Percentiles rank a stretch among this genome's conserved stretches.
Evolutionary conservation across 1,284 basidiomycete genomes (phyloP).

Genomic region (Ustilago esculenta): DNA sequence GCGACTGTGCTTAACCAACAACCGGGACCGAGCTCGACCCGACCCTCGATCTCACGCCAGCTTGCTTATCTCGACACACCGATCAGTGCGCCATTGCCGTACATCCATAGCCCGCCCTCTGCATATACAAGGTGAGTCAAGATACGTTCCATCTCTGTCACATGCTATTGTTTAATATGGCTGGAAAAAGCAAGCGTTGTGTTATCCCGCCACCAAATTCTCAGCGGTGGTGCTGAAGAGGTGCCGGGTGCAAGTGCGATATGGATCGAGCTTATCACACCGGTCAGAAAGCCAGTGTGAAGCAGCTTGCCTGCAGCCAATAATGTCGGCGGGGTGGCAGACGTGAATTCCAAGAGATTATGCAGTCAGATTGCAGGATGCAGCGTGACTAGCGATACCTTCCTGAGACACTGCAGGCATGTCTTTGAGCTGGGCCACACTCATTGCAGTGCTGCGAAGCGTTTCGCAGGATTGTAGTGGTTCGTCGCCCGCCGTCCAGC

Average conservation of each 20-base stretch:
- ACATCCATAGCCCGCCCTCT: neutral
- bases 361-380: neutral
- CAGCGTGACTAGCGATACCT: neutral
- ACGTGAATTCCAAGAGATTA: neutral
- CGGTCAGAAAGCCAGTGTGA: too few relatives aligned
- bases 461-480: neutral
- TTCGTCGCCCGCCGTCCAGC: neutral
- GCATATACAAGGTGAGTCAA: neutral
- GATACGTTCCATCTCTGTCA: neutral
- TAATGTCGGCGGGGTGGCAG: too few relatives aligned
- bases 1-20: neutral
- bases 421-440: neutral
- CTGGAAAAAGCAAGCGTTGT: too few relatives aligned
- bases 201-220: too few relatives aligned
- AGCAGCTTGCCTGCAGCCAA: too few relatives aligned
- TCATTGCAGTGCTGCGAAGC: constrained; percentile 1
- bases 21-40: neutral
- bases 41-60: neutral
- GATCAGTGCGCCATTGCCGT: neutral
- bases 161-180: too few relatives aligned
- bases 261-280: too few relatives aligned
- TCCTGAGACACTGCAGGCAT: neutral
- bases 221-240: too few relatives aligned
- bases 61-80: too few relatives aligned
- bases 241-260: too few relatives aligned